phyloP scores from a whole-genome alignment of 225 moss, liverwort and hornwort genomes.

The Bryum argenteum region DNA sequence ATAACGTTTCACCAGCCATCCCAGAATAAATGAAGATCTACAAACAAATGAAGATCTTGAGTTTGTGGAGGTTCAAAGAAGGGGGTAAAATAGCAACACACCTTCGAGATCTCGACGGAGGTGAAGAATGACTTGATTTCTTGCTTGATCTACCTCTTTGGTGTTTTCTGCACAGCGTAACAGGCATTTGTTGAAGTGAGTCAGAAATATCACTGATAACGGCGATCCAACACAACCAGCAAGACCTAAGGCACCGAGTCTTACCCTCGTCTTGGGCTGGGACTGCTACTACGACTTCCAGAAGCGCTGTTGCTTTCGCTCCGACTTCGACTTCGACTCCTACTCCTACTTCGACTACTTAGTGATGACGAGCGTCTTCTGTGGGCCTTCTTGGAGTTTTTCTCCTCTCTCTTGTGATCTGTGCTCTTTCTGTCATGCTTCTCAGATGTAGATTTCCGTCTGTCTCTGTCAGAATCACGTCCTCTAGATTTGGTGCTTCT shows the following conservation, averaged over 20 bases:
- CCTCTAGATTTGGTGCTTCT: constrained; percentile 50
- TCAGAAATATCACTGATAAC: constrained; percentile 1
- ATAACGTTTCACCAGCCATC: constrained; percentile 34
- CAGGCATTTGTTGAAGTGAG: neutral
- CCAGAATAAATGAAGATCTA: constrained; percentile 3
- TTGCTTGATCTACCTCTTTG: constrained; percentile 64
- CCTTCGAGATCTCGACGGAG: constrained; percentile 85
- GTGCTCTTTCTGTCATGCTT: constrained; percentile 60
- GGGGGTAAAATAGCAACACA: constrained; percentile 48
- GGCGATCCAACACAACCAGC: constrained; percentile 4
- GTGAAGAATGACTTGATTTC: constrained; percentile 62
- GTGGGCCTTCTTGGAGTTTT: constrained; percentile 46
- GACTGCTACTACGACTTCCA: constrained; percentile 79
- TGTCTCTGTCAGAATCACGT: constrained; percentile 67
- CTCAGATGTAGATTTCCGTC: constrained; percentile 63
- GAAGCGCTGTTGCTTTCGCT: constrained; percentile 74
- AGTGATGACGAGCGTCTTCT: constrained; percentile 74
- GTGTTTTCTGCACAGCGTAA: constrained; percentile 44
- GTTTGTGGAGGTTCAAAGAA: constrained; percentile 25
- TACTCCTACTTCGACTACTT: constrained; percentile 69
- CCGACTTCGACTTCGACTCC: constrained; percentile 58
- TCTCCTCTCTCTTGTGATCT: constrained; percentile 64
- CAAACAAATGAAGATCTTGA: neutral
- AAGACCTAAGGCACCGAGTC: constrained; percentile 1
- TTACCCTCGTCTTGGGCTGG: constrained; percentile 77